Evolutionary conservation across 495 filamentous ascomycete genomes (phyloP).

Genomic region (Aspergillus ellipticus): DNA sequence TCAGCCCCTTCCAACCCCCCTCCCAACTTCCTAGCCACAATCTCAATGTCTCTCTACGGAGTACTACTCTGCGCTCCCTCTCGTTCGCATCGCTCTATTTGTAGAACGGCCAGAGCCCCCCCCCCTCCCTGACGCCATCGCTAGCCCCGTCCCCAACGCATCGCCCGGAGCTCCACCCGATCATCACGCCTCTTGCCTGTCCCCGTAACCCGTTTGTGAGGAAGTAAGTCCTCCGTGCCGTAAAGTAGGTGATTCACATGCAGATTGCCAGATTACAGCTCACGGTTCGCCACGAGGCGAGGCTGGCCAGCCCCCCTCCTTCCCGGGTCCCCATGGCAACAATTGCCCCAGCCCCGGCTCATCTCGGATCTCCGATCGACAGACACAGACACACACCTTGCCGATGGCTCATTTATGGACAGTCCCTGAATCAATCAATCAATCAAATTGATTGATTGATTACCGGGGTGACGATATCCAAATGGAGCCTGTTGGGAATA

Average conservation of each 20-base stretch:
- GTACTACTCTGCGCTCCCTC: too few relatives aligned
- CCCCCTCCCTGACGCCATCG: not conserved
- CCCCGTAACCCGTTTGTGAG: too few relatives aligned
- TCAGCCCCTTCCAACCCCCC: not conserved
- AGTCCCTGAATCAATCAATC: too few relatives aligned
- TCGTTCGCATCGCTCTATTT: not conserved
- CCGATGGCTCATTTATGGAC: not conserved
- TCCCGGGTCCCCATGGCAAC: conserved; percentile 27
- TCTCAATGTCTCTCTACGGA: too few relatives aligned
- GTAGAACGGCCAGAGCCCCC: not conserved
- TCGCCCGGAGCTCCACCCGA: not conserved
- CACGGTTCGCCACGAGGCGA: conserved; percentile 10
- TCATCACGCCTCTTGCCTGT: not conserved
- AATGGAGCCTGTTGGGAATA: too few relatives aligned
- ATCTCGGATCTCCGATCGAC: conserved; percentile 23
- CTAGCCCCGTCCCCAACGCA: not conserved
- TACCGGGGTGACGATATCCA: too few relatives aligned
- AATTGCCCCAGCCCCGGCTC: conserved; percentile 18
- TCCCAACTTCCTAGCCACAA: too few relatives aligned
- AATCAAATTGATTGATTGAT: too few relatives aligned
- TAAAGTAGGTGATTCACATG: too few relatives aligned
- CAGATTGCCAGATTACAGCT: not conserved
- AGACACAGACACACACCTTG: not conserved
- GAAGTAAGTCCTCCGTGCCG: too few relatives aligned
- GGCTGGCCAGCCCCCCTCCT: conserved; percentile 15